Evolutionary conservation across 1,139 yeast genomes (phyloP), one percentile per base, ranked within the genome.

Genomic region (Suhomyces bolitotheri): DNA sequence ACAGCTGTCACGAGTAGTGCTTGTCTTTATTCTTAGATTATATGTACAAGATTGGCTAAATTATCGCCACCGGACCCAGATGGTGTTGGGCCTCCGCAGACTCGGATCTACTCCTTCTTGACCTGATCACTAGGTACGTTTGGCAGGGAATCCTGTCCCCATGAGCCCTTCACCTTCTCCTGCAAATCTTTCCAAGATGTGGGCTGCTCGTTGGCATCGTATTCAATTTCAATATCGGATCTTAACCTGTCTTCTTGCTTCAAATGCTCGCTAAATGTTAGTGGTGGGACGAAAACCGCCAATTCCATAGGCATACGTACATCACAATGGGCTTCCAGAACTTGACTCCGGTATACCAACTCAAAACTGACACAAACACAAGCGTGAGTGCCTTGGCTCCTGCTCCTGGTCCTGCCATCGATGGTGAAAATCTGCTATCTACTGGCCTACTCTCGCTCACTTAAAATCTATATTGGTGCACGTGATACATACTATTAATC

Each of bases 291-390:
- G 22, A 23, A 20, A 12, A 11, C 13, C 16, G 13, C 24, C 10
- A 2, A 3, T n/a, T 9, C 10, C 17, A 11, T 2, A 10, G 2
- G 13, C 12, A 20, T 31, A 75, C 82, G 50, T 68, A 78, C 82
- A 84, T 71, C 4, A 84, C 72, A 21, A 84, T 57, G 2, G 95
- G 94, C 48, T 80, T 82, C 71, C 87, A 84, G 60, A 84, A 84
- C 52, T 73, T 76, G 38, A 78, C 63, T 1, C 92, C 84, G 17
- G 71, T 59, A 40, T 66, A 71, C 71, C 73, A 68, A 37, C 74
- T 64, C 22, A 67, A 47, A 5, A 59, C 64, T 5, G 66, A 63
- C 4, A 62, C 68, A 19, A 63, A 58, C 17, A 63, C 40, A 5
- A 66, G 32, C 6, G 59, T 47, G 19, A 56, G 44, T 4, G 56